Conservation (phyloP, 371 early-diverging fungal species). For the Smittium culicis region DNA sequence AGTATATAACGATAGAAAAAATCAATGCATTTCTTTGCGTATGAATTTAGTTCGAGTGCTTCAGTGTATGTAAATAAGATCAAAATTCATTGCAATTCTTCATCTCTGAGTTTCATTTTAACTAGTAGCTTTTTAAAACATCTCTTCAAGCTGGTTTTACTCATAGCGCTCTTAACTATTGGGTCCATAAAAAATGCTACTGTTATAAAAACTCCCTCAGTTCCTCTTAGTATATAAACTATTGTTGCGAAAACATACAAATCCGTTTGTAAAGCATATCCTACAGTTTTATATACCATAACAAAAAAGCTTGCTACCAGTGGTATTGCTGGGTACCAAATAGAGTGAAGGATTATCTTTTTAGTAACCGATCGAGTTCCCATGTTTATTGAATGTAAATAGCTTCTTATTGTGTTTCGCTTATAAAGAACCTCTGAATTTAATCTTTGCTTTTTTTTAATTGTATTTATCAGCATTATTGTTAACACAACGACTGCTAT, state of each 20-base stretch:
- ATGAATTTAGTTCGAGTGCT: no score
- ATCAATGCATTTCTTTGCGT: no score
- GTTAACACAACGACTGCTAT: not conserved
- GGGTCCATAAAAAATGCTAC: not conserved
- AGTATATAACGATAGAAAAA: no score
- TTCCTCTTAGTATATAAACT: not conserved
- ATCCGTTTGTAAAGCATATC: not conserved
- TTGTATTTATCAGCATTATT: not conserved
- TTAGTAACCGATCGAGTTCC: not conserved
- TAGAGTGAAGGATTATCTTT: not conserved
- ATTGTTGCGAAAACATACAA: not conserved
- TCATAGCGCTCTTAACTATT: not conserved
- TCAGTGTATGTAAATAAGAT: no score
- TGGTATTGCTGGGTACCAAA: slow-evolving; percentile 2
- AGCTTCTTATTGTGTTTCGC: not conserved
- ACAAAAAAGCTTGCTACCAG: not conserved
- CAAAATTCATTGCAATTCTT: no score
- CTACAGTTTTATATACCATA: not conserved
- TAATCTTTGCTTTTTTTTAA: not conserved
- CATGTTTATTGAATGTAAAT: not conserved
- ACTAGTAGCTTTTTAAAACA: not conserved
- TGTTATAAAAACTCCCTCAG: not conserved
- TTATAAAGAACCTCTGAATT: not conserved
- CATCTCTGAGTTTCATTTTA: no score
- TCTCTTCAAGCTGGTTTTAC: not conserved